Percentiles rank a stretch among this genome's conserved stretches.
Conservation (phyloP, 176 grass and related monocot genomes). For the Raddia distichophylla region DNA sequence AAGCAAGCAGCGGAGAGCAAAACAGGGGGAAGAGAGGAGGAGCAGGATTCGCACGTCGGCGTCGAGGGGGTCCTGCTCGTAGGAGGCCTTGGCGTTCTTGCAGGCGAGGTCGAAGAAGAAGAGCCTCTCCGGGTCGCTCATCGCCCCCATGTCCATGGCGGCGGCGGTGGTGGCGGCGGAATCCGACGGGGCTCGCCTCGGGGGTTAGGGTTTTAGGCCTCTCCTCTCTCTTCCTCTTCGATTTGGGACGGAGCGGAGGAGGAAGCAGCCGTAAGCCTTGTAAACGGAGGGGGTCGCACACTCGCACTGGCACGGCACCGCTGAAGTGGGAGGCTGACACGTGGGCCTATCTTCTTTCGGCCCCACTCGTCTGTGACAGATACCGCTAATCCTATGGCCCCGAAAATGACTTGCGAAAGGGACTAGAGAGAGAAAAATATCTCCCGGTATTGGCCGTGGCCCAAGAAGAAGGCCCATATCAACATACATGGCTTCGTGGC, state of each 20-base stretch:
- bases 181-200: slow-evolving; percentile 25
- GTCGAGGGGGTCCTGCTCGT: slow-evolving; percentile 68
- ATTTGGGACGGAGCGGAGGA: slow-evolving; percentile 14
- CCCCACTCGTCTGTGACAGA: background rate
- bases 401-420: slow-evolving; percentile 18
- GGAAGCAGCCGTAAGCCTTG: background rate
- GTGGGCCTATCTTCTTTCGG: background rate
- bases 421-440: slow-evolving; percentile 24
- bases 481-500: background rate
- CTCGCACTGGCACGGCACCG: background rate
- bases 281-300: slow-evolving; percentile 5
- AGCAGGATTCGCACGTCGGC: slow-evolving; percentile 53
- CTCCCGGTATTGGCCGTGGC: background rate
- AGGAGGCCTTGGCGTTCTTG: slow-evolving; percentile 56
- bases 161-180: slow-evolving; percentile 21
- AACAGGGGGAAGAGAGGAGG: background rate
- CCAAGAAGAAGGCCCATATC: background rate
- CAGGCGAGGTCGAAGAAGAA: slow-evolving; percentile 80
- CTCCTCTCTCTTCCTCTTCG: background rate
- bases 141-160: slow-evolving; percentile 60
- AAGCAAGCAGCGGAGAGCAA: background rate
- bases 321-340: background rate
- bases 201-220: slow-evolving; percentile 57
- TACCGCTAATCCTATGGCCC: background rate
- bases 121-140: slow-evolving; percentile 62